Evolutionary conservation across 169 alveolate species (phyloP).

Genomic region (Theileria equi): DNA sequence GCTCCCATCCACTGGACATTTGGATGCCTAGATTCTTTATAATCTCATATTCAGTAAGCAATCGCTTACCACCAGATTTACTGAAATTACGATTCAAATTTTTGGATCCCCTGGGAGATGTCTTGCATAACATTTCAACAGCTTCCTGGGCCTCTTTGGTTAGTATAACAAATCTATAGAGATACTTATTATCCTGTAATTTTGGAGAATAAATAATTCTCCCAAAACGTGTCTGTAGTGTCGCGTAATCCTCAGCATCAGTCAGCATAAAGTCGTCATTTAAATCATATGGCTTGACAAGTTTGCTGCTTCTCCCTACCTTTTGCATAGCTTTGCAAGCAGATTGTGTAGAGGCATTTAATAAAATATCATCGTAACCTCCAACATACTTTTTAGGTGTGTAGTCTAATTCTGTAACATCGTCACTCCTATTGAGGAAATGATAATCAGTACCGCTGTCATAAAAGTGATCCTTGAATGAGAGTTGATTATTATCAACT

Average conservation of each 20-base stretch:
- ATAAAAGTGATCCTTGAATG: not conserved
- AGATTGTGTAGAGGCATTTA: conserved; percentile 45
- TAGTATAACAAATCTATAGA: conserved; percentile 57
- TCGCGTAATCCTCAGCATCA: conserved; percentile 62
- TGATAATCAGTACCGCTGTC: no score
- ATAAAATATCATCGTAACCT: conserved; percentile 1
- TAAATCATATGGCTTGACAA: conserved; percentile 29
- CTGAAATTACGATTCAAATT: not conserved
- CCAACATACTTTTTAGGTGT: no score
- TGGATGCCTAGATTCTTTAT: conserved; percentile 46
- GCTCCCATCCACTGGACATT: conserved; percentile 68
- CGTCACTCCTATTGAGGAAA: no score
- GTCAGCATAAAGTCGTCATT: conserved; percentile 64
- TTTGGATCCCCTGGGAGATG: conserved; percentile 28
- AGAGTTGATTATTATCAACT: not conserved
- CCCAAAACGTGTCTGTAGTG: conserved; percentile 44
- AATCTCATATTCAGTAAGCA: conserved; percentile 54
- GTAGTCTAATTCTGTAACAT: no score
- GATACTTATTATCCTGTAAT: conserved; percentile 41
- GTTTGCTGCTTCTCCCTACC: conserved; percentile 12
- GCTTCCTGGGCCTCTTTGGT: conserved; percentile 57
- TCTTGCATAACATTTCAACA: conserved; percentile 41
- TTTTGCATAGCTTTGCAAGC: conserved; percentile 29
- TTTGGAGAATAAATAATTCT: conserved; percentile 61
- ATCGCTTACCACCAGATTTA: conserved; percentile 31